Evolutionary conservation across 176 grass and related monocot genomes (phyloP).

Genomic region (Cenchrus purpureus): DNA sequence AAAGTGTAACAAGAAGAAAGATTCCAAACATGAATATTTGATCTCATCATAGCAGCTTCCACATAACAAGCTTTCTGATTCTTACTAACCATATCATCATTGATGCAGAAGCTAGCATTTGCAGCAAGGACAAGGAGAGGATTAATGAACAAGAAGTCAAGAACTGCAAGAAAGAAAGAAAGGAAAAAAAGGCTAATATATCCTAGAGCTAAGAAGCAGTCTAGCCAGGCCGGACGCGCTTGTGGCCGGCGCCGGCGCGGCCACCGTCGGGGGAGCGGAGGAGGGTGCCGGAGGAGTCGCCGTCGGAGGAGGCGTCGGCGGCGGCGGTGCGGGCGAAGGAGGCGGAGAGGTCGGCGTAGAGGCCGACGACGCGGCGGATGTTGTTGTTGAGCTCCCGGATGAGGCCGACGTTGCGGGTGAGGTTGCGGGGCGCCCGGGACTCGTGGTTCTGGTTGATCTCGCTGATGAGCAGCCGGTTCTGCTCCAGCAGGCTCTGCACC

Average conservation of each 20-base stretch:
- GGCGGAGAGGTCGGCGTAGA: conserved; percentile 71
- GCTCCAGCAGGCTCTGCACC: conserved; percentile 79
- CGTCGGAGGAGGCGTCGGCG: conserved; percentile 68
- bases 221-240: conserved; percentile 55
- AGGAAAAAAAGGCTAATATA: background rate
- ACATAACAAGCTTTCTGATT: background rate
- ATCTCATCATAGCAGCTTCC: conserved; percentile 11
- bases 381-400: conserved; percentile 92
- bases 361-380: conserved; percentile 72
- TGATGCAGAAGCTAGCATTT: conserved; percentile 30
- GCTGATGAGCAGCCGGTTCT: conserved; percentile 77
- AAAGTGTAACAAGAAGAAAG: background rate
- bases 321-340: conserved; percentile 54
- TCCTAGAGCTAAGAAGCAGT: background rate
- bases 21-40: background rate
- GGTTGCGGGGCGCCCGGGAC: conserved; percentile 57
- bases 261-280: conserved; percentile 44
- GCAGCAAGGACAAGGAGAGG: background rate
- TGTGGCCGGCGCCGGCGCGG: conserved; percentile 39
- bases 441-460: conserved; percentile 96
- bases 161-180: background rate
- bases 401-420: conserved; percentile 75
- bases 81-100: conserved; percentile 28
- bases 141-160: background rate
- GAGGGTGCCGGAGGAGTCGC: conserved; percentile 63